Conservation (phyloP, 768 basidiomycete genomes). For the Cystobasidium ongulense region DNA sequence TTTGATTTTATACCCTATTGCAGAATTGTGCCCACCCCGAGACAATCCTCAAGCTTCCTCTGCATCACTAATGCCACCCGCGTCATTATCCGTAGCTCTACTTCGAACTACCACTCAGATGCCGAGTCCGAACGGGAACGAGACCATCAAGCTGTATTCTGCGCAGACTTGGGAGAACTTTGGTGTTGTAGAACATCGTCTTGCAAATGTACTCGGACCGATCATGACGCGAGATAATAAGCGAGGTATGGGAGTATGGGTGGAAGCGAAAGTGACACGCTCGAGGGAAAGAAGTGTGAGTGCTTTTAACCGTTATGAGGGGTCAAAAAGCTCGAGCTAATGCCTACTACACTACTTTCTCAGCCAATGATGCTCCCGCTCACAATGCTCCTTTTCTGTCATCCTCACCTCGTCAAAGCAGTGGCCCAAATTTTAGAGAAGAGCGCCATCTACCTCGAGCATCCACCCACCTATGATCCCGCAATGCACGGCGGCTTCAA, state of each 20-base stretch:
- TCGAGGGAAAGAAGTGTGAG: slow-evolving; percentile 32
- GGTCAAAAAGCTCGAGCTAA: slow-evolving; percentile 1
- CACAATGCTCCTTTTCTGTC: slow-evolving; percentile 81
- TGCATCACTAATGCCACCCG: background rate
- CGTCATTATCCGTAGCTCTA: background rate
- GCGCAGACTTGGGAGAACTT: slow-evolving; percentile 62
- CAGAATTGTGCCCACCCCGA: slow-evolving; percentile 54
- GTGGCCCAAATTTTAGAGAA: slow-evolving; percentile 69
- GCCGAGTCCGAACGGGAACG: slow-evolving; percentile 50
- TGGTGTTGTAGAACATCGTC: slow-evolving; percentile 76
- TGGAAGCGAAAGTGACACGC: slow-evolving; percentile 36
- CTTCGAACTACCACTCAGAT: background rate
- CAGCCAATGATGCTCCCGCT: slow-evolving; percentile 76
- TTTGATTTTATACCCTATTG: slow-evolving; percentile 71
- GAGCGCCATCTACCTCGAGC: slow-evolving; percentile 63
- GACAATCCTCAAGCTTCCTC: background rate
- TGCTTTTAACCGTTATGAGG: slow-evolving; percentile 16
- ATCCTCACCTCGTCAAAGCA: slow-evolving; percentile 79
- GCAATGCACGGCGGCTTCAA: slow-evolving; percentile 55
- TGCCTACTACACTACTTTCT: slow-evolving; percentile 22
- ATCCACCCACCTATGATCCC: slow-evolving; percentile 65
- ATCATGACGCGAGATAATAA: slow-evolving; percentile 78
- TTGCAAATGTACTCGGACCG: slow-evolving; percentile 66
- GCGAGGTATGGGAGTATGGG: slow-evolving; percentile 57
- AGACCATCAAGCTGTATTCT: slow-evolving; percentile 70